Base-by-base conservation (phyloP, 108 stramenopile genomes). In the Aurantiochytrium sp. region DNA sequence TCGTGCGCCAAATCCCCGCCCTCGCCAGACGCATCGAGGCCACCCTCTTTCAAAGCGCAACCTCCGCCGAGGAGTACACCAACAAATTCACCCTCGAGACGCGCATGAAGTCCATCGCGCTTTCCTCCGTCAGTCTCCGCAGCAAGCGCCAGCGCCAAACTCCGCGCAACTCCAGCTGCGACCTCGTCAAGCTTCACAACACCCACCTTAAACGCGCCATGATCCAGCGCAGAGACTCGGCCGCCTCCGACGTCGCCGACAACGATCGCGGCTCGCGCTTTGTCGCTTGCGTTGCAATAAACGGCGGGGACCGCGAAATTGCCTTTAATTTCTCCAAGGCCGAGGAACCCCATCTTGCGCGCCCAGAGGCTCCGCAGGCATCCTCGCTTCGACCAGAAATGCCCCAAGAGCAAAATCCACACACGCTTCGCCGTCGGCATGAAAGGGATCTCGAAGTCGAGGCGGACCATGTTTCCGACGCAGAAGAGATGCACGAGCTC, bases 131-230 rank as follows among this genome's bases (percentile, higher is more conserved):
- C 43, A 83, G 76, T 23, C 76, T 53, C 12, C 45, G 76, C 23
- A 25, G 23, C n/a, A 83, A 83, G 51, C 76, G 76, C 4, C 76
- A 83, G 76, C 45, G 76, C 49, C 76, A 83, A 35, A 53, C 76
- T 1, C 51, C 76, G 18, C 76, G 76, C 19, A 83, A 83, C 51
- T 83, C 76, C 19, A 83, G 76, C 4, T 83, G 76, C 28, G 76
- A 83, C 49, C 76, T 83, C 76, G 76, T 83, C 76, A 83, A 83
- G 23, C 76, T 83, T 2, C 76, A 83, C 51, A 83, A 83, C 18
- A 53, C 45, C 10, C 76, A 83, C 28, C 45, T 47, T 12, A 83
- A 83, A 45, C 76, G 76, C 51, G 76, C 76, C 49, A 83, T 83
- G 76, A 47, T 83, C 12, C 45, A 83, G n/a, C 76, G 51, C 76